Evolutionary conservation across 2,329 filamentous ascomycete species (phyloP).

Genomic region (Cladophialophora chaetospira): DNA sequence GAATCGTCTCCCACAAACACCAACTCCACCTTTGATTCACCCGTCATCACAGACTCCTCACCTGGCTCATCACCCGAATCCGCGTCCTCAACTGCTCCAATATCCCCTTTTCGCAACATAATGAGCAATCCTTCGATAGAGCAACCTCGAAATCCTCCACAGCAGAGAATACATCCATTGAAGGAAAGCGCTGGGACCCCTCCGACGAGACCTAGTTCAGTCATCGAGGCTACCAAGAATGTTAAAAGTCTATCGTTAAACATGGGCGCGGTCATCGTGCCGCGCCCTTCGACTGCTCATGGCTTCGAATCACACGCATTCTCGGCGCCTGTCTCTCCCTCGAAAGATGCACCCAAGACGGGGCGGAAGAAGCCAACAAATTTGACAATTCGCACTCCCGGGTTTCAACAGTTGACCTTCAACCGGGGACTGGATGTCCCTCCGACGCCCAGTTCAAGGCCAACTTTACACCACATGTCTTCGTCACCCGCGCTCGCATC

Average conservation of each 20-base stretch:
- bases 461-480: conserved; percentile 62
- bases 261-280: conserved; percentile 52
- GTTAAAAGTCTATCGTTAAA: conserved; percentile 66
- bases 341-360: conserved; percentile 58
- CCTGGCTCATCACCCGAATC: conserved; percentile 93
- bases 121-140: conserved; percentile 26
- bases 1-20: conserved; percentile 96
- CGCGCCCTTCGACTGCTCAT: conserved; percentile 52
- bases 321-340: conserved; percentile 58
- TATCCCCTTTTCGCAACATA: conserved; percentile 47
- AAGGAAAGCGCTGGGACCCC: conserved; percentile 30
- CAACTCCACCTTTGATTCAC: conserved; percentile 87
- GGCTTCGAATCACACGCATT: conserved; percentile 48
- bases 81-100: conserved; percentile 67
- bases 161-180: conserved; percentile 34
- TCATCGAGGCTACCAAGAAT: conserved; percentile 48
- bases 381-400: conserved; percentile 60
- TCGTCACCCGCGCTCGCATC: conserved; percentile 62
- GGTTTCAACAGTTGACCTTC: conserved; percentile 51
- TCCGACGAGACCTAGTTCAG: conserved; percentile 45
- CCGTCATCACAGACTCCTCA: conserved; percentile 84
- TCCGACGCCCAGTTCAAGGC: conserved; percentile 57
- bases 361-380: conserved; percentile 60
- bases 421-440: conserved; percentile 57
- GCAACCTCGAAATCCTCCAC: background rate